Percentiles rank a stretch among this genome's conserved stretches.
Conservation (phyloP, 2,329 filamentous ascomycete species). For the Shiraia bambusicola region DNA sequence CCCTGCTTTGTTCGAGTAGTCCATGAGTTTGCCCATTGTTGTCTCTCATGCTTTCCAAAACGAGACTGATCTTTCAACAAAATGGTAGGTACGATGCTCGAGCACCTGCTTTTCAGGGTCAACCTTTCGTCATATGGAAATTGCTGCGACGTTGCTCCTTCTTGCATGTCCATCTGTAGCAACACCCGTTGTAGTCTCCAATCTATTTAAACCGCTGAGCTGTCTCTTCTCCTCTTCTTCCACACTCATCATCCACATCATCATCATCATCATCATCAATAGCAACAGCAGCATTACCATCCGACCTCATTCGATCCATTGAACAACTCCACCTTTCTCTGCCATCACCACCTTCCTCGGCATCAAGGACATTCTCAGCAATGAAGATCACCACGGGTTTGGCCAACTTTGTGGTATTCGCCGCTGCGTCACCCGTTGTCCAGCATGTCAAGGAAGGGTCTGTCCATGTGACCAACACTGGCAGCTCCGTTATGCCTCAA, state of each 20-base stretch:
- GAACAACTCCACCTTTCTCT: slow-evolving; percentile 5
- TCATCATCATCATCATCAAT: slow-evolving; percentile 10
- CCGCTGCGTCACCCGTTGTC: slow-evolving; percentile 7
- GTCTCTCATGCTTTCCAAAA: too few species aligned
- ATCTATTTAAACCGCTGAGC: slow-evolving; percentile 3
- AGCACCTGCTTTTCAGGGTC: too few species aligned
- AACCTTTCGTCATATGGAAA: background rate
- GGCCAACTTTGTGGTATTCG: slow-evolving; percentile 11
- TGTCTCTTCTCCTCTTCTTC: background rate
- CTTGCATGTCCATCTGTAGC: background rate
- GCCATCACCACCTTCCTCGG: slow-evolving; percentile 5
- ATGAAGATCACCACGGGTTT: slow-evolving; percentile 14
- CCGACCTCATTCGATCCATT: slow-evolving; percentile 12
- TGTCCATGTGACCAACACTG: background rate
- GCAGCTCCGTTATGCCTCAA: slow-evolving; percentile 2
- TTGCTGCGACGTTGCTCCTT: slow-evolving; percentile 3
- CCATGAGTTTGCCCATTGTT: too few species aligned
- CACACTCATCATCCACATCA: slow-evolving; percentile 2
- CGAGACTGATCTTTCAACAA: too few species aligned
- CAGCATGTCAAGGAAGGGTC: background rate
- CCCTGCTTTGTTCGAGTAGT: too few species aligned
- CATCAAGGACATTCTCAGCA: background rate
- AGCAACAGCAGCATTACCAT: slow-evolving; percentile 9
- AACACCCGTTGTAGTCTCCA: slow-evolving; percentile 2
- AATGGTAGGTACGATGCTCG: too few species aligned